phyloP scores from a whole-genome alignment of 1,284 basidiomycete species.

The Heimioporus punctisporus region DNA sequence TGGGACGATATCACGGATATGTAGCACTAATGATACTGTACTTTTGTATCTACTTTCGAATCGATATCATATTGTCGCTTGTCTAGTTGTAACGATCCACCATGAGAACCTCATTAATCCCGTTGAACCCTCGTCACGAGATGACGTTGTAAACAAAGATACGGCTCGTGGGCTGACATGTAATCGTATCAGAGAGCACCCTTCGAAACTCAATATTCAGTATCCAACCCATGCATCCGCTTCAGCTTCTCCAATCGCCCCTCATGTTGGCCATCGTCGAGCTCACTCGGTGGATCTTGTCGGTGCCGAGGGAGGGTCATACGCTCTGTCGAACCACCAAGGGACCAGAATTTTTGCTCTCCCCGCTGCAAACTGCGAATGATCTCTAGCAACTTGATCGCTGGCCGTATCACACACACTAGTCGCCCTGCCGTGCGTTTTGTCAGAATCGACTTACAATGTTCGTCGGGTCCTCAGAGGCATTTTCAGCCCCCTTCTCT shows the following conservation, averaged over 20 bases:
- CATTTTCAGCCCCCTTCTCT: slow-evolving; percentile 19
- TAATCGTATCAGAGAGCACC: slow-evolving; percentile 8
- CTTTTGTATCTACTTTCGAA: too few relatives aligned
- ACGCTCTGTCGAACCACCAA: slow-evolving; percentile 11
- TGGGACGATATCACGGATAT: too few relatives aligned
- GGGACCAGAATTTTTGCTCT: slow-evolving; percentile 2
- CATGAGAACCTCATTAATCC: too few relatives aligned
- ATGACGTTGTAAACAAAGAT: too few relatives aligned
- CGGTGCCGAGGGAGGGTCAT: slow-evolving; percentile 18
- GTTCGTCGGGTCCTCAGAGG: slow-evolving; percentile 9
- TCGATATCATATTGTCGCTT: too few relatives aligned
- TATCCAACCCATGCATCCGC: slow-evolving; percentile 27
- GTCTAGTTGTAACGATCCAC: too few relatives aligned
- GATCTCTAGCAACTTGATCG: slow-evolving; percentile 30
- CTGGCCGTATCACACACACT: slow-evolving; percentile 19
- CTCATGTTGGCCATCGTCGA: slow-evolving; percentile 21
- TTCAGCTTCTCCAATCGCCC: slow-evolving; percentile 21
- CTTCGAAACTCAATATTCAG: slow-evolving; percentile 30
- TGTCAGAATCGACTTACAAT: slow-evolving; percentile 19
- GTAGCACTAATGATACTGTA: too few relatives aligned
- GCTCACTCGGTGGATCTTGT: slow-evolving; percentile 19
- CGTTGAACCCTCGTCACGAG: too few relatives aligned
- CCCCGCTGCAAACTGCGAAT: slow-evolving; percentile 17
- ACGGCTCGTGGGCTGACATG: too few relatives aligned
- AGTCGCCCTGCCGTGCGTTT: not conserved